phyloP scores from a whole-genome alignment of 2,329 filamentous ascomycete species.

The Hymenoscyphus scutula region DNA sequence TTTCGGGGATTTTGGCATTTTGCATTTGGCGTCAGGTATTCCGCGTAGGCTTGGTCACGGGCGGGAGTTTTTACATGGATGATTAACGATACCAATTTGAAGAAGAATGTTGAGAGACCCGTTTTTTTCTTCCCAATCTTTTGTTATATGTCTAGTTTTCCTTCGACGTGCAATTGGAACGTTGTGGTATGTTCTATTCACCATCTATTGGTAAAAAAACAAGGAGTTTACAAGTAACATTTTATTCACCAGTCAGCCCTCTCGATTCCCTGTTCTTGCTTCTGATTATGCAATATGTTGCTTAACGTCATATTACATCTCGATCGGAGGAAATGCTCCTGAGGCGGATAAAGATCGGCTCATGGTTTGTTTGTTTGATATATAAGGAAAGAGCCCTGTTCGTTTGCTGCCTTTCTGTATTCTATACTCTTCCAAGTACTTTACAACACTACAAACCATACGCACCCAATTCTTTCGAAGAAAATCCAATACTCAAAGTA shows the following conservation, averaged over 20 bases:
- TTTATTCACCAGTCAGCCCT: too few relatives aligned
- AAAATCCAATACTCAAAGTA: neutral
- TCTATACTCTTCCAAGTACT: neutral
- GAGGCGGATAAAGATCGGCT: neutral
- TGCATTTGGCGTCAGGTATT: conserved; percentile 6
- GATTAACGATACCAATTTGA: conserved; percentile 35
- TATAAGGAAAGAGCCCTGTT: neutral
- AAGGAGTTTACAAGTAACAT: too few relatives aligned
- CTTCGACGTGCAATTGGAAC: too few relatives aligned
- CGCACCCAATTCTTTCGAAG: too few relatives aligned
- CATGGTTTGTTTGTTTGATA: neutral
- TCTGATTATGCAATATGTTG: neutral
- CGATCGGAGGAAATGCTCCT: conserved; percentile 16
- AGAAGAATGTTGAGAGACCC: conserved; percentile 5
- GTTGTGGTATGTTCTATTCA: too few relatives aligned
- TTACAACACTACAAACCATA: neutral
- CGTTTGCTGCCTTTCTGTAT: neutral
- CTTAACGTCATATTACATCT: conserved; percentile 2
- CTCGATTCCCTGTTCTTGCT: too few relatives aligned
- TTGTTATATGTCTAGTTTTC: neutral
- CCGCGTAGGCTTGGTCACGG: neutral
- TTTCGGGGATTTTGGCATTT: conserved; percentile 1
- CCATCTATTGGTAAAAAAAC: too few relatives aligned
- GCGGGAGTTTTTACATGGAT: conserved; percentile 27
- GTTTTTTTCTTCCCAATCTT: neutral